phyloP scores from a whole-genome alignment of 2,329 filamentous ascomycete species.

The Aureobasidium sp. region DNA sequence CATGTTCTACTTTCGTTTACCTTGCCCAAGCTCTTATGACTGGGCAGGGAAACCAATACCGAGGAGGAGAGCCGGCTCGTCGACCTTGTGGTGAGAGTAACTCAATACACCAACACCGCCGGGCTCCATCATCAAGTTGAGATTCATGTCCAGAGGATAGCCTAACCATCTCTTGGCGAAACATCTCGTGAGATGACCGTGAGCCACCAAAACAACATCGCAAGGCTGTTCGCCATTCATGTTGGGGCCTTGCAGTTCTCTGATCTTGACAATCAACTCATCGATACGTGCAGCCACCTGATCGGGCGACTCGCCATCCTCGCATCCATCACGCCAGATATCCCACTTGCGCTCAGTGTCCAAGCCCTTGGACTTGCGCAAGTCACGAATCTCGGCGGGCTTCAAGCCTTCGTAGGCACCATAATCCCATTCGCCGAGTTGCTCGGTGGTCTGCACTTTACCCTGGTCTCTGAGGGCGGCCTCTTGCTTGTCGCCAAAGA shows the following conservation, averaged over 20 bases:
- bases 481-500: conserved; percentile 30
- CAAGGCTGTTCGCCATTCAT: conserved; percentile 37
- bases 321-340: conserved; percentile 81
- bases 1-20: background rate
- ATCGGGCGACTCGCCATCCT: conserved; percentile 54
- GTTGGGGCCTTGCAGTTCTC: conserved; percentile 42
- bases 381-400: conserved; percentile 40
- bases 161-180: conserved; percentile 83
- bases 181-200: conserved; percentile 80
- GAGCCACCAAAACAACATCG: conserved; percentile 77
- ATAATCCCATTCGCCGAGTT: conserved; percentile 55
- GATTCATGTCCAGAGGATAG: conserved; percentile 64
- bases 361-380: conserved; percentile 37
- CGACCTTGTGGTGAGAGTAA: conserved; percentile 42
- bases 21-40: background rate
- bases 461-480: conserved; percentile 45
- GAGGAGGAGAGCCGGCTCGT: conserved; percentile 44
- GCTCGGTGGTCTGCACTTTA: conserved; percentile 42
- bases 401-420: conserved; percentile 52
- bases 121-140: conserved; percentile 68
- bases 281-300: conserved; percentile 69
- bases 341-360: conserved; percentile 53
- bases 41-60: conserved; percentile 23
- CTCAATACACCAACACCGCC: conserved; percentile 45
- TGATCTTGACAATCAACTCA: conserved; percentile 66